A percentile compares a stretch with the other conserved stretches of the same genome.
These are phyloP conservation scores for Penicillium coprophilum DNA, from an alignment of 495 filamentous ascomycete species.

Conservation along the genomic window DNA sequence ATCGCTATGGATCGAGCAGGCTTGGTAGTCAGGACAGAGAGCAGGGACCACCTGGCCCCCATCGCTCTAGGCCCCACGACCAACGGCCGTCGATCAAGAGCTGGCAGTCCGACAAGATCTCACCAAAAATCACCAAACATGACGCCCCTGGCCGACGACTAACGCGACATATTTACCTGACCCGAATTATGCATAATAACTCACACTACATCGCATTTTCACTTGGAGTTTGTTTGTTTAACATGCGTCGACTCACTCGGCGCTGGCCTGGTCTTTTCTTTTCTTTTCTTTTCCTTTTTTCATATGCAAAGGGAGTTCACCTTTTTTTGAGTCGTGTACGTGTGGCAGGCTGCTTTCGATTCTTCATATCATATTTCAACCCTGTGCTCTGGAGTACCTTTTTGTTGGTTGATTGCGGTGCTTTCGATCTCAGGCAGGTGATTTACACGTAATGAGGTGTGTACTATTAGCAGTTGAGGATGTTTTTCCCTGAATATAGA, in stretches of 20 bases:
- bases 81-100: conserved; percentile 46
- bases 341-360: conserved; percentile 18
- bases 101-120: conserved; percentile 46
- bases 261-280: conserved; percentile 1
- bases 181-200: conserved; percentile 20
- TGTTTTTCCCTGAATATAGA: conserved; percentile 29
- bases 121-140: conserved; percentile 45
- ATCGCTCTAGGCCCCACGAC: conserved; percentile 44
- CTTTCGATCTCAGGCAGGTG: conserved; percentile 25
- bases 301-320: conserved; percentile 1
- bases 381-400: conserved; percentile 33
- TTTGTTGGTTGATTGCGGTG: conserved; percentile 18
- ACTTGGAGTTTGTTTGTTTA: conserved; percentile 22
- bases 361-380: conserved; percentile 30
- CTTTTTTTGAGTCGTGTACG: conserved; percentile 4
- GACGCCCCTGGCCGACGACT: conserved; percentile 44
- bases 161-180: conserved; percentile 18
- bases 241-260: background rate
- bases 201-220: conserved; percentile 25
- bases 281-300: background rate
- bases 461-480: conserved; percentile 23
- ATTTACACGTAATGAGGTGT: conserved; percentile 28
- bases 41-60: conserved; percentile 65
- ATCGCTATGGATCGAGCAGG: conserved; percentile 71
- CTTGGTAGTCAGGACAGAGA: conserved; percentile 75